Conservation (phyloP, 2,329 filamentous ascomycete species). For the Seiridium unicorne region DNA sequence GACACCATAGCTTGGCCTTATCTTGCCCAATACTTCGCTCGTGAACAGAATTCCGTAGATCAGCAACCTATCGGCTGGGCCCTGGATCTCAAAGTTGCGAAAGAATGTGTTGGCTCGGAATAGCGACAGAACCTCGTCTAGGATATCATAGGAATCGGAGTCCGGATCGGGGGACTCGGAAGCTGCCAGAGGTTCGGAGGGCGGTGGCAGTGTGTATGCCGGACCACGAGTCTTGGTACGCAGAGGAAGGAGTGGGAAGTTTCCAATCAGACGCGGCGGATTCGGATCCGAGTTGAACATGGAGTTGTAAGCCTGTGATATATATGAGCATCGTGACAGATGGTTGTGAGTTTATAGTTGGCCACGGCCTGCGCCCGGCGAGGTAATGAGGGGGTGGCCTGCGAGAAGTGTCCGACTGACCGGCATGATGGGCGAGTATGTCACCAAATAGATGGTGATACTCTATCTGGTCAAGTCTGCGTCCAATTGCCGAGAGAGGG, state of each 20-base stretch:
- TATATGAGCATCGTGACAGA: too few species aligned
- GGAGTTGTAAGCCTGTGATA: constrained; percentile 85
- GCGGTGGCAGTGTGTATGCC: constrained; percentile 75
- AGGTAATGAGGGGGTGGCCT: neutral
- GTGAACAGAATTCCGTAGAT: constrained; percentile 97
- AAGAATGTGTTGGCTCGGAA: constrained; percentile 99
- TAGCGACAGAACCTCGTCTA: constrained; percentile 88
- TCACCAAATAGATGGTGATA: constrained; percentile 7
- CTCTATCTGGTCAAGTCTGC: neutral
- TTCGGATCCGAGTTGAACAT: constrained; percentile 87
- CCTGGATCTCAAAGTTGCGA: constrained; percentile 99
- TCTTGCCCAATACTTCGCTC: constrained; percentile 85
- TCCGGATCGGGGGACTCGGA: constrained; percentile 73
- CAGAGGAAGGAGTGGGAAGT: constrained; percentile 91
- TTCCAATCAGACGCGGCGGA: constrained; percentile 65
- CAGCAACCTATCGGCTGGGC: constrained; percentile 86
- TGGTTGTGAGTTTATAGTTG: too few species aligned
- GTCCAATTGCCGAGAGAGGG: neutral
- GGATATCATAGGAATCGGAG: constrained; percentile 90
- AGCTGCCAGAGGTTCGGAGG: constrained; percentile 54
- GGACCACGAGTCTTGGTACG: constrained; percentile 95
- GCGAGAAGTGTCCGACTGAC: constrained; percentile 29
- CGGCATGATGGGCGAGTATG: constrained; percentile 40
- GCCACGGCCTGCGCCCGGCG: neutral
- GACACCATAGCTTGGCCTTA: constrained; percentile 69